phyloP scores from a whole-genome alignment of 495 filamentous ascomycete genomes.

The Hypoxylon subgilvum region DNA sequence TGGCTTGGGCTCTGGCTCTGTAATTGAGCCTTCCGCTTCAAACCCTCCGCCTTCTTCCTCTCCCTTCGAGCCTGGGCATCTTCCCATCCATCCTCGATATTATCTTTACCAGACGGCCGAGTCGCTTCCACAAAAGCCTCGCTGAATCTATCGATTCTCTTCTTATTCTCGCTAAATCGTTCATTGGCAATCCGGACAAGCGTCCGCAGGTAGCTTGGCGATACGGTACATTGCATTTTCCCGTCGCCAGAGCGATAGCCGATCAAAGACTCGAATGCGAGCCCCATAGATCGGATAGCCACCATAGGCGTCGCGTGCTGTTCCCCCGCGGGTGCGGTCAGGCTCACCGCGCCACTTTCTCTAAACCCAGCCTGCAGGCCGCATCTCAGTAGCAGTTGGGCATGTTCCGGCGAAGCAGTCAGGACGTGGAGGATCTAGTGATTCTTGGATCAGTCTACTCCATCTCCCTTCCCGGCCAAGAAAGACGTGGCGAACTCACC shows the following conservation, averaged over 20 bases:
- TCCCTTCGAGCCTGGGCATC: constrained; percentile 61
- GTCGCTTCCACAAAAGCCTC: constrained; percentile 45
- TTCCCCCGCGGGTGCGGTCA: constrained; percentile 47
- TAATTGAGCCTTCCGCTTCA: constrained; percentile 54
- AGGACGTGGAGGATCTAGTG: constrained; percentile 85
- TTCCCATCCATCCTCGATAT: constrained; percentile 56
- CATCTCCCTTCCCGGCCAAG: too few species aligned
- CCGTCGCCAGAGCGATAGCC: constrained; percentile 56
- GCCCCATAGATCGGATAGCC: constrained; percentile 78
- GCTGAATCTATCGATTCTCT: constrained; percentile 70
- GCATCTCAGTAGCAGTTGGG: constrained; percentile 72
- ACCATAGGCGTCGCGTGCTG: constrained; percentile 69
- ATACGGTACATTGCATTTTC: constrained; percentile 50
- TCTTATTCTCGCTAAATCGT: constrained; percentile 74
- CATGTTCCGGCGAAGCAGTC: constrained; percentile 71
- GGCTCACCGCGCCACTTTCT: constrained; percentile 76
- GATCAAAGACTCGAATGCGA: constrained; percentile 79
- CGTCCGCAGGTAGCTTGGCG: constrained; percentile 64
- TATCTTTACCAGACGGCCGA: constrained; percentile 34
- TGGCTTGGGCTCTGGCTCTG: too few species aligned
- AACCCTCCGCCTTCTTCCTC: constrained; percentile 67
- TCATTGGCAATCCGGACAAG: constrained; percentile 75
- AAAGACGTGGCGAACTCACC: constrained; percentile 58
- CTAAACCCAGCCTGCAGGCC: constrained; percentile 84
- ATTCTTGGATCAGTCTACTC: constrained; percentile 9